Base-by-base conservation (phyloP, 257 asterid species). In the Fraxinus quadrangulata region DNA sequence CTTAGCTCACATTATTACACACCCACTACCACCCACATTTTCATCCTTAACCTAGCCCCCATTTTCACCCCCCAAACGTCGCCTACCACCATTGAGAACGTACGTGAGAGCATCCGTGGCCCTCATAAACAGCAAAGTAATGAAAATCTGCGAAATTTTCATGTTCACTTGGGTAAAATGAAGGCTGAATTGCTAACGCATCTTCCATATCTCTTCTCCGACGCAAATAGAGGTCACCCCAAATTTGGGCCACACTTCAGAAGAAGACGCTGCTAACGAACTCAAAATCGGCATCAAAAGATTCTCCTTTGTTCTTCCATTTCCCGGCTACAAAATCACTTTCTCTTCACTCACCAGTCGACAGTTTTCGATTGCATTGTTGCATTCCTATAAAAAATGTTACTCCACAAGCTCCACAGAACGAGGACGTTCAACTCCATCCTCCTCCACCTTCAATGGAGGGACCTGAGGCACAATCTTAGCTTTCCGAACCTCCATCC, bases 31-130 rank as follows among this genome's bases (percentile, higher is more conserved):
- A 26, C 28, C 28, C 28, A 26, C 28, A 26, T 26, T 26, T 26
- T 26, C 28, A 26, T 26, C 28, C 28, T 26, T 26, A 26, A 26
- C 28, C 28, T 26, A 26, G 28, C 28, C 28, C 28, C 28, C 28
- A 26, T 26, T 26, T 26, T 26, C 28, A 26, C 28, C 28, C 28
- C 28, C 28, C 28, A 26, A 26, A 26, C 28, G 28, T 26, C 28
- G 28, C 28, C 28, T 26, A 1, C 28, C 28, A 26, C 28, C 28
- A 26, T 26, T 28, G 4, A 66, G 28, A 6, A 24, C 86, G 75
- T 81, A 91, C 97, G 76, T 92, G 97, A 70, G 97, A 91, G 86
- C 97, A 92, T 6, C 96, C 97, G 49, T 92, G 96, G 54, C 96
- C 96, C 19, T 92, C 97, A 69, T 86, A 92, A 10, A 92, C 97